These are phyloP conservation scores for Albifimbria verrucaria DNA, from an alignment of 2,329 filamentous ascomycete genomes.

Conservation along the genomic window DNA sequence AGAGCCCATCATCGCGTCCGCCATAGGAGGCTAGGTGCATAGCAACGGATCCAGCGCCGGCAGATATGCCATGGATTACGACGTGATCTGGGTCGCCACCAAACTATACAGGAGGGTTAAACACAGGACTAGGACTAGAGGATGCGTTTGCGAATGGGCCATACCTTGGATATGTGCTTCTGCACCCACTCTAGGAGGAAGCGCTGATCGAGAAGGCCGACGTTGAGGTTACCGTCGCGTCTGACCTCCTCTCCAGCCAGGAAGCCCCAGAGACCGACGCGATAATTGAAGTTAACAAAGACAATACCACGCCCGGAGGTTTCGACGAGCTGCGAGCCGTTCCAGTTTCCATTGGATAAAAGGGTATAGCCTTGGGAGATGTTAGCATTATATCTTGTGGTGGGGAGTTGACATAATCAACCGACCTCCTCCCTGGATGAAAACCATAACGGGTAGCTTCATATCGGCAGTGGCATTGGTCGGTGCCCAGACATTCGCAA, in stretches of 20 bases:
- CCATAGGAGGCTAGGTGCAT: constrained; percentile 48
- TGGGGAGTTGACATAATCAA: neutral
- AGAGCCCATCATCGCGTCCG: constrained; percentile 41
- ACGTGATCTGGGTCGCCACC: constrained; percentile 58
- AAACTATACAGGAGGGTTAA: constrained; percentile 33
- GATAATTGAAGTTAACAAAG: constrained; percentile 61
- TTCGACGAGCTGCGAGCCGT: constrained; percentile 44
- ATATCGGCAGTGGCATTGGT: constrained; percentile 20
- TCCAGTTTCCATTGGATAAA: constrained; percentile 50
- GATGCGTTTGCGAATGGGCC: neutral
- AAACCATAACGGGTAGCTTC: constrained; percentile 36
- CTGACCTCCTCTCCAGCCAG: constrained; percentile 55
- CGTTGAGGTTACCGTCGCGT: constrained; percentile 56
- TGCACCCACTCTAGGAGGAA: constrained; percentile 60
- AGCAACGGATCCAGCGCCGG: constrained; percentile 56
- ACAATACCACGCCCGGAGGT: constrained; percentile 44
- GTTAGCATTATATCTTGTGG: constrained; percentile 6
- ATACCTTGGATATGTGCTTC: constrained; percentile 49
- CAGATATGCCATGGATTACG: constrained; percentile 59
- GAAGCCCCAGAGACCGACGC: constrained; percentile 61
- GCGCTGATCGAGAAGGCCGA: constrained; percentile 61
- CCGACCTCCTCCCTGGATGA: constrained; percentile 40
- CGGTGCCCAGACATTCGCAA: constrained; percentile 46
- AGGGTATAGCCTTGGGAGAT: constrained; percentile 33
- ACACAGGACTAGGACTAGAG: neutral